These are phyloP conservation scores for Mycena pura DNA, from an alignment of 768 basidiomycete genomes.

Conservation along the genomic window DNA sequence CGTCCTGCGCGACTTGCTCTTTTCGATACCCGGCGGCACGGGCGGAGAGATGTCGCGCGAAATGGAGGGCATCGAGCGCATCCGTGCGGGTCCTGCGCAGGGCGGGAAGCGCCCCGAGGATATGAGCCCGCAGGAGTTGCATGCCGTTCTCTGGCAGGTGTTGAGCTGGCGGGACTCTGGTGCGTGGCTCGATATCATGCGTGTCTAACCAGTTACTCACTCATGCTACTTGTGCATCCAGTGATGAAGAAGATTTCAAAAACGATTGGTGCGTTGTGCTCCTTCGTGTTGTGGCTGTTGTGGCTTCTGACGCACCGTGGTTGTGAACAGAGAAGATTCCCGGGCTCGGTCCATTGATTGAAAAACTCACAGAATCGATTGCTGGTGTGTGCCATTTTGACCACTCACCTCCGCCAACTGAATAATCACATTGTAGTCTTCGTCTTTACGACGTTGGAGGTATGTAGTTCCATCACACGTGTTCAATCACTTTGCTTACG, in stretches of 20 bases:
- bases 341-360: constrained; percentile 73
- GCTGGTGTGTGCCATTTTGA: constrained; percentile 50
- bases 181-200: constrained; percentile 33
- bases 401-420: neutral
- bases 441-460: constrained; percentile 85
- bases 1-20: constrained; percentile 65
- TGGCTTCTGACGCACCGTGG: neutral
- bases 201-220: neutral
- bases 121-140: constrained; percentile 90
- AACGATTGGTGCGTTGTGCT: constrained; percentile 61
- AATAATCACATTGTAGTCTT: constrained; percentile 57
- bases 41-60: constrained; percentile 74
- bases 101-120: constrained; percentile 77
- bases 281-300: neutral
- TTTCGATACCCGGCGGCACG: constrained; percentile 65
- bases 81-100: constrained; percentile 62
- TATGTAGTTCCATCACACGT: constrained; percentile 30
- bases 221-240: constrained; percentile 26
- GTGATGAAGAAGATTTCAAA: constrained; percentile 81
- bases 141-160: constrained; percentile 84
- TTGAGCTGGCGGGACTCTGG: constrained; percentile 84
- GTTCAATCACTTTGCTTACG: neutral
- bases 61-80: constrained; percentile 74
- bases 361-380: constrained; percentile 80
- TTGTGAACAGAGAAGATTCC: constrained; percentile 75